Percentiles rank a stretch among this genome's conserved stretches.
Conservation (phyloP, 108 stramenopile genomes). For the Nannochloropsis salina region DNA sequence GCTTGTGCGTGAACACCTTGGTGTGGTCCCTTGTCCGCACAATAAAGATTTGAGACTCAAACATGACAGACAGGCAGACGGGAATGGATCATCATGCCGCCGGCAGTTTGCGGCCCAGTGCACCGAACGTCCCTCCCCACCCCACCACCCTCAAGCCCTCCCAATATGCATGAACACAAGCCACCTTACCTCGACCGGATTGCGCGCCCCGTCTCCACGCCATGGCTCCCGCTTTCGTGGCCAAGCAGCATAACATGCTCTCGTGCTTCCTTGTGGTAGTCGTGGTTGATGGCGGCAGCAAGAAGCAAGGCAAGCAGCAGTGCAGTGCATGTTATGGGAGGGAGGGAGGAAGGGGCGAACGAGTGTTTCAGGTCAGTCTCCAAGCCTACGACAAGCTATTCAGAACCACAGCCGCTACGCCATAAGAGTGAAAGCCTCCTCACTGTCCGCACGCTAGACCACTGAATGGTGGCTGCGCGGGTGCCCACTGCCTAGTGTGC, state of each 20-base stretch:
- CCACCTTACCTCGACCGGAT: background rate
- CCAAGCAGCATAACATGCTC: background rate
- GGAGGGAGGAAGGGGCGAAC: background rate
- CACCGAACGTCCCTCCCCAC: background rate
- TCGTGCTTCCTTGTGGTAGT: background rate
- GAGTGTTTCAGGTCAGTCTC: background rate
- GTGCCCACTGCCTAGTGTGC: background rate
- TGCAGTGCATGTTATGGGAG: background rate
- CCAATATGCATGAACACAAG: background rate
- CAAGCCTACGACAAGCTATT: constrained; percentile 6
- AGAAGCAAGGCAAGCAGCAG: background rate
- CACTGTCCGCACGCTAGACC: constrained; percentile 2
- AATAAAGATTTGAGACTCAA: background rate
- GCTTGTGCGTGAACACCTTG: background rate
- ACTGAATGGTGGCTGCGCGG: background rate
- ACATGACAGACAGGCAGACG: background rate
- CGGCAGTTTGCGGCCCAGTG: background rate
- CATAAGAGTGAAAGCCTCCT: constrained; percentile 12
- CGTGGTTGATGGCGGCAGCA: constrained; percentile 10
- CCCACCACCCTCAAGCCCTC: background rate
- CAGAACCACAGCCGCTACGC: constrained; percentile 10
- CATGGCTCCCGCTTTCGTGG: background rate
- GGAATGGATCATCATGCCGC: background rate
- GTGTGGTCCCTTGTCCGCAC: background rate
- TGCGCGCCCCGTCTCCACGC: background rate